Conservation (phyloP, 2,329 filamentous ascomycete genomes). For the Aspergillus quadricinctus region DNA sequence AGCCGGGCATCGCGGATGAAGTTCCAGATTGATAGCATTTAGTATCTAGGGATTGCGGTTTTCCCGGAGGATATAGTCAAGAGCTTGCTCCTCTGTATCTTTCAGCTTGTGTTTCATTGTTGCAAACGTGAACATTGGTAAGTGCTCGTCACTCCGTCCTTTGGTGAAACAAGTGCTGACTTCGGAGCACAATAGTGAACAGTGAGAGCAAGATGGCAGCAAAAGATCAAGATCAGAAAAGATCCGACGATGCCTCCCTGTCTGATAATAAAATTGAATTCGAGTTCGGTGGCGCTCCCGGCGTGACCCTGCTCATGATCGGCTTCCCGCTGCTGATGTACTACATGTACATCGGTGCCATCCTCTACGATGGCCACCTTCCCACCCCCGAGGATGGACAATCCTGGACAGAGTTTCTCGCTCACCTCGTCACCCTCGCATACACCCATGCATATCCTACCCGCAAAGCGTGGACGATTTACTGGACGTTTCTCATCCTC, state of each 20-base stretch:
- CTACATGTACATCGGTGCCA: constrained; percentile 97
- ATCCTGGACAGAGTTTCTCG: constrained; percentile 63
- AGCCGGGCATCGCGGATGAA: neutral
- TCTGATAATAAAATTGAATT: constrained; percentile 17
- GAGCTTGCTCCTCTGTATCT: neutral
- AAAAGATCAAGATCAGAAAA: neutral
- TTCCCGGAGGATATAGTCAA: neutral
- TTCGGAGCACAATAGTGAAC: neutral
- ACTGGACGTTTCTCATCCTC: constrained; percentile 86
- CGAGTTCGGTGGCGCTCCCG: constrained; percentile 83
- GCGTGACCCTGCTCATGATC: constrained; percentile 76
- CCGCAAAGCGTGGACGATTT: constrained; percentile 78
- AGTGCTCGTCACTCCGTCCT: neutral
- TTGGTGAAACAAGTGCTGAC: neutral
- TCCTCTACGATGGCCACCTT: constrained; percentile 79
- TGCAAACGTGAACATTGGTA: neutral
- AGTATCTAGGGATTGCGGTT: no score
- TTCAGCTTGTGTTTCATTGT: neutral
- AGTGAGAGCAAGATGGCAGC: neutral
- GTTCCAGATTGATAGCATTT: neutral
- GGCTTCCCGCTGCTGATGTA: constrained; percentile 91
- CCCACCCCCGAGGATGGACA: constrained; percentile 64
- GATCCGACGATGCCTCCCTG: neutral
- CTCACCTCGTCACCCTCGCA: constrained; percentile 65
- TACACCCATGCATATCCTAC: constrained; percentile 81